These are phyloP conservation scores for Ustilago curta DNA, from an alignment of 1,284 basidiomycete genomes.

Conservation along the genomic window DNA sequence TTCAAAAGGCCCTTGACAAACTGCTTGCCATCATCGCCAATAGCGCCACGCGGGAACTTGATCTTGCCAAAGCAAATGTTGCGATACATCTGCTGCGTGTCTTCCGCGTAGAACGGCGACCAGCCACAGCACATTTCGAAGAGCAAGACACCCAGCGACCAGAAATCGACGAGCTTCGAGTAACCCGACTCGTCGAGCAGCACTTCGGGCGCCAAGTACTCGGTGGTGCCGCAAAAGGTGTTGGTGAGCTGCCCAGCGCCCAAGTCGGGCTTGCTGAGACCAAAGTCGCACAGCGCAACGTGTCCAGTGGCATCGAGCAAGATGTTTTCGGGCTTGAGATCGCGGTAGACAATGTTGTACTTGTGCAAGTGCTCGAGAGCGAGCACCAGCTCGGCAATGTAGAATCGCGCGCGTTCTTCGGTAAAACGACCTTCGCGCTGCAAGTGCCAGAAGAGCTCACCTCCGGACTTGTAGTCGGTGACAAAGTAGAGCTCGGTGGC, in stretches of 20 bases:
- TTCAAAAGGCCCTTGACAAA: constrained; percentile 99
- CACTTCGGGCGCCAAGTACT: constrained; percentile 96
- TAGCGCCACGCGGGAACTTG: constrained; percentile 95
- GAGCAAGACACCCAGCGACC: constrained; percentile 81
- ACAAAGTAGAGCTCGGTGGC: constrained; percentile 95
- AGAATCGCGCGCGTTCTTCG: constrained; percentile 91
- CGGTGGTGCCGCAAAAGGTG: constrained; percentile 90
- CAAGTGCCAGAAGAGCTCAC: constrained; percentile 95
- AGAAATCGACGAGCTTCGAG: constrained; percentile 98
- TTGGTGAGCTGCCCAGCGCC: constrained; percentile 94
- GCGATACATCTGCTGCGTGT: constrained; percentile 99
- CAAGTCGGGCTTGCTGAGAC: constrained; percentile 94
- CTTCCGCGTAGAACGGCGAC: constrained; percentile 99
- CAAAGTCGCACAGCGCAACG: constrained; percentile 98
- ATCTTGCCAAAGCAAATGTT: constrained; percentile 98
- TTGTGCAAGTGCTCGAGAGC: constrained; percentile 96
- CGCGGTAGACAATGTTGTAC: constrained; percentile 98
- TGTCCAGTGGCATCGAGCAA: constrained; percentile 96
- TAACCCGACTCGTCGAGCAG: constrained; percentile 99
- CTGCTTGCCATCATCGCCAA: constrained; percentile 97
- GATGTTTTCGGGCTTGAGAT: constrained; percentile 98
- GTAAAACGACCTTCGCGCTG: constrained; percentile 97
- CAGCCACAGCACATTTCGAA: constrained; percentile 96
- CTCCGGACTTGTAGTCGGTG: constrained; percentile 98
- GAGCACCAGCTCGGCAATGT: constrained; percentile 93